Base-by-base conservation (phyloP, 2,329 filamentous ascomycete species). In the Aureobasidium mangrovei region DNA sequence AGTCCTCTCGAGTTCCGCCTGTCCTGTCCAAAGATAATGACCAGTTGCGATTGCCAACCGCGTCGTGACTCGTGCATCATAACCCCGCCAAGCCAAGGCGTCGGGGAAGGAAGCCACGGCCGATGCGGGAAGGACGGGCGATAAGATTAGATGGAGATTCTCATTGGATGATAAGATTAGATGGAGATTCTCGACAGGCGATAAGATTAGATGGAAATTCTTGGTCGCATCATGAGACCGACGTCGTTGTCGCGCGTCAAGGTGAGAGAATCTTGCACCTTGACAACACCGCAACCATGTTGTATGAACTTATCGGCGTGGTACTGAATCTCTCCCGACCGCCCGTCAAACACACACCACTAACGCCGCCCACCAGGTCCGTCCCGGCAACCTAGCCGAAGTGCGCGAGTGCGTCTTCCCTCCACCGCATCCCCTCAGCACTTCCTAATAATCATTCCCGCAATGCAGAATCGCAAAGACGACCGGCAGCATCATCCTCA, bases 271-370 rank as follows among this genome's bases (percentile, higher is more conserved):
- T 12, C 9, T 39, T 39, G 33, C 10, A 31, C 28, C 5, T 24
- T 2, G 2, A 7, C 27, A 39, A 10, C 39, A 36, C n/a, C 26
- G 29, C 32, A 53, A 61, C 33, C 61, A 96, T 98, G 93, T 77
- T 98, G 74, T 98, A 98, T 78, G 93, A 98, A 77, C 77, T 97
- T 67, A 93, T 98, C 72, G 93, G 88, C 71, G 85, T 96, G 74
- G 93, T 96, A 75, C 75, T 8, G n/a, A 45, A 33, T 47, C 6
- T 10, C 12, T n/a, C 26, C 27, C 33, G 6, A 4, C 24, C n/a
- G 27, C 35, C 38, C 18, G 10, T 32, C 36, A 43, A 18, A 3
- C 31, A 46, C 33, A 60, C 65, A 62, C 65, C 33, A 40, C 58
- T 61, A 58, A 62, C 56, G 49, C 43, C 31, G 27, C 40, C 45